Evolutionary conservation across 768 basidiomycete genomes (phyloP).

Genomic region (Leccinellum luteum): DNA sequence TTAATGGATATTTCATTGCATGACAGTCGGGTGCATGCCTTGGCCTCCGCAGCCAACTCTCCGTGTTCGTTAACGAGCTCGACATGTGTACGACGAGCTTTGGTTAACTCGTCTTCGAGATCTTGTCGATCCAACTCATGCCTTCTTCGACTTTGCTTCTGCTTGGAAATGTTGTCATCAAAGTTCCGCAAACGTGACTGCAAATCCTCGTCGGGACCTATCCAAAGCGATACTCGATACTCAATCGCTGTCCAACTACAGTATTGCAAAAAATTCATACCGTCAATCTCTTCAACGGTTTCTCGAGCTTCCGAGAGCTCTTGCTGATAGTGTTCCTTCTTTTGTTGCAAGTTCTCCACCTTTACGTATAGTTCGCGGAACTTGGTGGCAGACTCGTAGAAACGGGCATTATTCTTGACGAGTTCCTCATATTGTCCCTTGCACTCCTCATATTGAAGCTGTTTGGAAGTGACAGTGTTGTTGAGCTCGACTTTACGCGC

Average conservation of each 20-base stretch:
- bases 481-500: conserved; percentile 61
- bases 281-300: conserved; percentile 64
- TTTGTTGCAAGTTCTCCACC: conserved; percentile 59
- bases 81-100: conserved; percentile 50
- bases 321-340: conserved; percentile 56
- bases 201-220: conserved; percentile 76
- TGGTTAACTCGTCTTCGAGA: conserved; percentile 57
- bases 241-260: neutral
- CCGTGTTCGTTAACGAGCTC: conserved; percentile 62
- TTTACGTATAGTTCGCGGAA: conserved; percentile 83
- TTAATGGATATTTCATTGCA: neutral
- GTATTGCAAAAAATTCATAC: conserved; percentile 29
- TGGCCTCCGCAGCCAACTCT: conserved; percentile 66
- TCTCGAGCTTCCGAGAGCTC: conserved; percentile 63
- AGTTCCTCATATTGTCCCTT: conserved; percentile 63
- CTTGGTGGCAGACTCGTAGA: conserved; percentile 78
- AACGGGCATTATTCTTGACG: conserved; percentile 68
- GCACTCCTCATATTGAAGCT: conserved; percentile 70
- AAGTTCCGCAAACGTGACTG: conserved; percentile 54
- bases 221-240: neutral
- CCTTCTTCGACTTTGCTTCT: conserved; percentile 46
- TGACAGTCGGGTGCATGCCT: conserved; percentile 40
- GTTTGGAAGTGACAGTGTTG: conserved; percentile 61
- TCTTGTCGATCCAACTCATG: conserved; percentile 57
- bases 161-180: conserved; percentile 51